A percentile compares a stretch with the other conserved stretches of the same genome.
Evolutionary conservation across 2,329 filamentous ascomycete species (phyloP).

Genomic region (Diaporthe citrichinensis): DNA sequence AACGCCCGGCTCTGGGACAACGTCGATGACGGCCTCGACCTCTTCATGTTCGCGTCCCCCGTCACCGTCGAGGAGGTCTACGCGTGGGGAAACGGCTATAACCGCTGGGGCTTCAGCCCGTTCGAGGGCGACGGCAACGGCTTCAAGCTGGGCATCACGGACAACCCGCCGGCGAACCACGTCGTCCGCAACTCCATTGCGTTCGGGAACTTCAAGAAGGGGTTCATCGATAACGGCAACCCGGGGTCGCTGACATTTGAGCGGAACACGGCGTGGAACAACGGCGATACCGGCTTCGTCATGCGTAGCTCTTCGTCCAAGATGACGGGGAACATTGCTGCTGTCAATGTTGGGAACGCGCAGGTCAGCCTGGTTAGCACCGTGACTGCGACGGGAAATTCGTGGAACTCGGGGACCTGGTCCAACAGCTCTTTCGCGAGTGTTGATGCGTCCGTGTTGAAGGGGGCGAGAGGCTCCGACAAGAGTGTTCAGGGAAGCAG

Average conservation of each 20-base stretch:
- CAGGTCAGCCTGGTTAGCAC: slow-evolving; percentile 2
- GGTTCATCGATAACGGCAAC: slow-evolving; percentile 62
- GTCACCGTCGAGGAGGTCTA: slow-evolving; percentile 60
- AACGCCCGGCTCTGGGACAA: slow-evolving; percentile 65
- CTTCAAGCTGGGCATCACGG: slow-evolving; percentile 60
- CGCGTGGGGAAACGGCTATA: slow-evolving; percentile 62
- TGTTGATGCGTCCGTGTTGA: background rate
- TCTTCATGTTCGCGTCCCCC: slow-evolving; percentile 48
- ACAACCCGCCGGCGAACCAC: slow-evolving; percentile 57
- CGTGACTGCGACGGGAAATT: slow-evolving; percentile 6
- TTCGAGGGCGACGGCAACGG: slow-evolving; percentile 64
- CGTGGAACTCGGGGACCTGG: slow-evolving; percentile 14
- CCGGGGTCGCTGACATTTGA: slow-evolving; percentile 55
- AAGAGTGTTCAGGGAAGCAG: slow-evolving; percentile 13
- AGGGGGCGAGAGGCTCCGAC: slow-evolving; percentile 12
- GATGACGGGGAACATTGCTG: slow-evolving; percentile 16
- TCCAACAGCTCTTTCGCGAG: slow-evolving; percentile 13
- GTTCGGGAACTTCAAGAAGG: slow-evolving; percentile 59
- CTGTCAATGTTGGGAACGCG: slow-evolving; percentile 13
- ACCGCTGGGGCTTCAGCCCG: slow-evolving; percentile 58
- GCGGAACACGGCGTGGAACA: slow-evolving; percentile 62
- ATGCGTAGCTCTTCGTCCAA: slow-evolving; percentile 19
- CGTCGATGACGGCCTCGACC: slow-evolving; percentile 60
- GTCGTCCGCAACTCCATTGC: slow-evolving; percentile 60
- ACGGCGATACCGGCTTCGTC: slow-evolving; percentile 45